phyloP scores from a whole-genome alignment of 2,329 filamentous ascomycete species.

The Sporothrix protearum region DNA sequence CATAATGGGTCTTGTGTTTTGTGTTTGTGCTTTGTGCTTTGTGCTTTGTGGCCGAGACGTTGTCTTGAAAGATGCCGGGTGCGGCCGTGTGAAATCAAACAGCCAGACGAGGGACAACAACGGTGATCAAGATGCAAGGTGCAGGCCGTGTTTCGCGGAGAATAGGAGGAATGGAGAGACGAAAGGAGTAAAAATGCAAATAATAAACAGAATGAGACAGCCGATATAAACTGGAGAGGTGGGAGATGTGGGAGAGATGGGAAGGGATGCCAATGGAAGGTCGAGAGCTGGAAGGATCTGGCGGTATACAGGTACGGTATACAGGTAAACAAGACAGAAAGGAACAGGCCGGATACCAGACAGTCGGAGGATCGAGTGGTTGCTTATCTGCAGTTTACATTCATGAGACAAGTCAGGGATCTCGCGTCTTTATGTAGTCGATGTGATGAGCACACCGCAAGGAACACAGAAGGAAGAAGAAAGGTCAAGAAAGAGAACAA shows the following conservation, averaged over 20 bases:
- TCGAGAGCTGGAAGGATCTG: not conserved
- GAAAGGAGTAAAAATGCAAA: not conserved
- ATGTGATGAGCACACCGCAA: not conserved
- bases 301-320: too few relatives aligned
- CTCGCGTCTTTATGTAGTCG: not conserved
- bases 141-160: not conserved
- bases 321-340: not conserved
- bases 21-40: not conserved
- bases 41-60: not conserved
- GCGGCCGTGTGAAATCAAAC: not conserved
- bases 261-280: too few relatives aligned
- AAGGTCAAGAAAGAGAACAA: not conserved
- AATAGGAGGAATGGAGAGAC: not conserved
- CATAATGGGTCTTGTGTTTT: not conserved
- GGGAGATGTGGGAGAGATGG: not conserved
- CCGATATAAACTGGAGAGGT: not conserved
- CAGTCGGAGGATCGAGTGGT: not conserved
- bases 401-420: not conserved
- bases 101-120: not conserved
- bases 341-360: not conserved
- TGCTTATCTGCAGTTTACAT: not conserved
- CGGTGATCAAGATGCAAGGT: not conserved
- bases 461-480: not conserved
- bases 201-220: not conserved
- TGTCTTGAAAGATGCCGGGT: not conserved